Base-by-base conservation (phyloP, 2,329 filamentous ascomycete species). In the Trematosphaeria pertusa region DNA sequence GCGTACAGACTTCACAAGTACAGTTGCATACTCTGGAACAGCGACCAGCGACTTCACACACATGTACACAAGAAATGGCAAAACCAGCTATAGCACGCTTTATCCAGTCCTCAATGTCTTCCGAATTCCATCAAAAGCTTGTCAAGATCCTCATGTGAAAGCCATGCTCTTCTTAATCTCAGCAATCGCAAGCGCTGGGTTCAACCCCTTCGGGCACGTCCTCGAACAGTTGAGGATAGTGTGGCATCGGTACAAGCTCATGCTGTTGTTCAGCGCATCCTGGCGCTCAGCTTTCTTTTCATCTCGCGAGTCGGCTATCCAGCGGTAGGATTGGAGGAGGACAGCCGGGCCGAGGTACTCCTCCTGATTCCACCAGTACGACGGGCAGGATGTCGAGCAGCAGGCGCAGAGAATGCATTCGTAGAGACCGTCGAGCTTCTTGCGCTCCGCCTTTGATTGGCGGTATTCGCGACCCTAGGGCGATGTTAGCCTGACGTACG, bases 351-450 rank as follows among this genome's bases (percentile, higher is more conserved):
- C 94, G 39, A 99, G 89, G 80, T 99, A 99, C 77, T 97, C 92
- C 78, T 97, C 92, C 63, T 88, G 87, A 82, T 99, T 99, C 94
- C 94, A 99, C 94, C 94, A 99, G 83, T 99, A 99, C 14, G 91
- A 97, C n/a, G 94, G 94, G 83, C 94, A 99, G 36, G 93, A 96
- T 17, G 94, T 99, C 61, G 89, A 94, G 86, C 94, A 99, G 87
- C 94, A 99, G 64, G 93, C 93, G 82, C 94, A 99, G 48, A 99
- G 87, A 76, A 99, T 97, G 80, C 94, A 99, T 79, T 99, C 94
- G 81, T 99, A 97, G 21, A 97, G 86, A 58, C 94, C 94, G 73
- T 97, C 94, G 45, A 99, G 87, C 87, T 96, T 99, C 79, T 86
- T 89, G 71, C 94, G 91, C 63, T 99, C 93, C 63, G 85, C 91